A percentile compares a stretch with the other conserved stretches of the same genome.
phyloP scores from a whole-genome alignment of 192 early-diverging fungal genomes.

The Coemansia erecta region DNA sequence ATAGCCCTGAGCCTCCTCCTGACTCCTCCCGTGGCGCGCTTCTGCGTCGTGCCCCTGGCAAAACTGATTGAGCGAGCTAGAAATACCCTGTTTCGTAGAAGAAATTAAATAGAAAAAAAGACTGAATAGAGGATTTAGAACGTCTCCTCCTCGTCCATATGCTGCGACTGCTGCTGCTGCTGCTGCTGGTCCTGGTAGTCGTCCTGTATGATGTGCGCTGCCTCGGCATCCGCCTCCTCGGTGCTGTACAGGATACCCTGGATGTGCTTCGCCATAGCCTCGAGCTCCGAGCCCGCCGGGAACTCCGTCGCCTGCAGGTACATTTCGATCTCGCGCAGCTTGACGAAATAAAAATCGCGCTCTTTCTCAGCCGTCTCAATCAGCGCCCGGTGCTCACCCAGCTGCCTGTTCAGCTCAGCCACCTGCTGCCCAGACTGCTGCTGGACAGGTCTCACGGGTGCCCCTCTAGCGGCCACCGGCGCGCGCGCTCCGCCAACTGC shows the following conservation, averaged over 20 bases:
- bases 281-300: constrained; percentile 51
- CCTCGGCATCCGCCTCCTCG: constrained; percentile 52
- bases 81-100: background rate
- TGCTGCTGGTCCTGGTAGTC: constrained; percentile 24
- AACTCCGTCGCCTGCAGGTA: constrained; percentile 79
- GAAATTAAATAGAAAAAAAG: constrained; percentile 3
- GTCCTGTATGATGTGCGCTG: constrained; percentile 4
- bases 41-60: constrained; percentile 30
- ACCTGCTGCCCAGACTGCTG: constrained; percentile 50
- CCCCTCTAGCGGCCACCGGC: background rate
- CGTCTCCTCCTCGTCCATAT: constrained; percentile 48
- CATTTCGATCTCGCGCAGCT: constrained; percentile 93
- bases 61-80: background rate
- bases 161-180: constrained; percentile 13
- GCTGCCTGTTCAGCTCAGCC: constrained; percentile 72
- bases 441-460: background rate
- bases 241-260: constrained; percentile 91
- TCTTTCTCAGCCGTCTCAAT: constrained; percentile 95
- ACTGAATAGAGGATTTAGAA: constrained; percentile 18
- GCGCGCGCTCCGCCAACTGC: background rate
- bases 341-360: constrained; percentile 95
- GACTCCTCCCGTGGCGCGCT: constrained; percentile 31
- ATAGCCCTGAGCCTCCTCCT: constrained; percentile 29
- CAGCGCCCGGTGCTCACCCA: constrained; percentile 77
- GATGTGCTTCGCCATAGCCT: constrained; percentile 69